phyloP scores from a whole-genome alignment of 352 stramenopile species.

The Phytopythium vexans region DNA sequence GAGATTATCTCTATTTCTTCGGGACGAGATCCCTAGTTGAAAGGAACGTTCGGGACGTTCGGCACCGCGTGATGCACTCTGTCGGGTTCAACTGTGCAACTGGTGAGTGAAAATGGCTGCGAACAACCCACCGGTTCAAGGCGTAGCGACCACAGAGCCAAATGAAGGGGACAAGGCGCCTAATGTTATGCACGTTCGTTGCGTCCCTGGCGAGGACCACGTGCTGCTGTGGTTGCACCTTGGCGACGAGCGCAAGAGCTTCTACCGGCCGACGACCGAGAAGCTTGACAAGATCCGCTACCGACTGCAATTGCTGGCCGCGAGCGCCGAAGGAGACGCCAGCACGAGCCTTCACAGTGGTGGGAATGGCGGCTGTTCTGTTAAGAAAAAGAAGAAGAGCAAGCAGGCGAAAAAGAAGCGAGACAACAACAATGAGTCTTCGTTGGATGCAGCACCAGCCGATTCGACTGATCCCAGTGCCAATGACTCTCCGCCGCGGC shows the following conservation, averaged over 20 bases:
- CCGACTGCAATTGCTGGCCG: slow-evolving; percentile 56
- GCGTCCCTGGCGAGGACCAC: slow-evolving; percentile 35
- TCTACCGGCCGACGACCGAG: slow-evolving; percentile 36
- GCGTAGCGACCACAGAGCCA: not conserved
- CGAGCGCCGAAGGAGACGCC: not conserved
- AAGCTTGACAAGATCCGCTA: slow-evolving; percentile 52
- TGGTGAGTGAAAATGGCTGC: not conserved
- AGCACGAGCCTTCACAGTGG: not conserved
- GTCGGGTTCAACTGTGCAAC: too few species aligned
- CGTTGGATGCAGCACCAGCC: too few species aligned
- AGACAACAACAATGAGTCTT: not conserved
- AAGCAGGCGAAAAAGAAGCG: slow-evolving; percentile 12
- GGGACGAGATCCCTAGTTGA: not conserved
- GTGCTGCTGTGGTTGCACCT: slow-evolving; percentile 48
- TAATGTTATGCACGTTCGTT: slow-evolving; percentile 50
- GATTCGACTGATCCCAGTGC: too few species aligned
- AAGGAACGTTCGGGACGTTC: not conserved
- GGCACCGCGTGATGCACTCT: too few species aligned
- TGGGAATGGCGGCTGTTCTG: not conserved
- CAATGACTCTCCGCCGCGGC: slow-evolving; percentile 2
- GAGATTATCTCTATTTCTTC: not conserved
- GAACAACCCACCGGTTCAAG: not conserved
- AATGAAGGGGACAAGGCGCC: not conserved
- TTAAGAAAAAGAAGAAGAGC: slow-evolving; percentile 20
- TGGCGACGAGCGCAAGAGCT: slow-evolving; percentile 44